Percentiles rank a stretch among this genome's conserved stretches.
phyloP scores from a whole-genome alignment of 106 monocot species.

The Dendrobium chrysotoxum region DNA sequence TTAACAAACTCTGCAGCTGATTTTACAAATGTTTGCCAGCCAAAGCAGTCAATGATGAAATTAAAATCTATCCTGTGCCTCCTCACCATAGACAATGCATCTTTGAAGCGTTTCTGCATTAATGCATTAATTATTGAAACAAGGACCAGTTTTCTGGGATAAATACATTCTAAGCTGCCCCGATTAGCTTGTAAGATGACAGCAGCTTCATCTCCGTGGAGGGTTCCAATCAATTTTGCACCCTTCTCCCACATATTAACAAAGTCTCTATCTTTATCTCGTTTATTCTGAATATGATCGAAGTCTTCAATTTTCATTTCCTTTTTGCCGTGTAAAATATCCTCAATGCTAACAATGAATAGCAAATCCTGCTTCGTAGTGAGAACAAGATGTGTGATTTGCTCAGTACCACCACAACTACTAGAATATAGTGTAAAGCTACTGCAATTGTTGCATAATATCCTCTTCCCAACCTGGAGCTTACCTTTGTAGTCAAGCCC shows the following conservation, averaged over 20 bases:
- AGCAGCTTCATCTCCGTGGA: constrained; percentile 95
- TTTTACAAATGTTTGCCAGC: constrained; percentile 62
- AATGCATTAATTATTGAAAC: constrained; percentile 71
- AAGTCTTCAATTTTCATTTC: constrained; percentile 36
- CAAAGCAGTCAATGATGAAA: constrained; percentile 86
- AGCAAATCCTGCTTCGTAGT: constrained; percentile 83
- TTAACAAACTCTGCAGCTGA: constrained; percentile 64
- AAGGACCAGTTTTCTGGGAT: constrained; percentile 89
- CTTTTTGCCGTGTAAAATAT: constrained; percentile 50
- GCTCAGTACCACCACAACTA: constrained; percentile 16
- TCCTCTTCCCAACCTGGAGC: constrained; percentile 51
- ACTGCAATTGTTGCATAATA: constrained; percentile 61
- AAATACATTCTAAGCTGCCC: constrained; percentile 89
- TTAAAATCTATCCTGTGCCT: constrained; percentile 97
- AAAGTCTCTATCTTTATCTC: constrained; percentile 41
- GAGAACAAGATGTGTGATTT: constrained; percentile 70
- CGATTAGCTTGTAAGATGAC: constrained; percentile 74
- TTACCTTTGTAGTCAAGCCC: constrained; percentile 81
- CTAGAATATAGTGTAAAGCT: constrained; percentile 80
- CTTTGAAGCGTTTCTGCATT: constrained; percentile 55
- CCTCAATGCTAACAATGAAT: constrained; percentile 55
- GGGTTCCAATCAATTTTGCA: constrained; percentile 72
- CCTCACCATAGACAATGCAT: constrained; percentile 85
- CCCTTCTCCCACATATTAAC: constrained; percentile 87
- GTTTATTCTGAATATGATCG: constrained; percentile 10